These are phyloP conservation scores for Holtermannia corniformis DNA, from an alignment of 768 basidiomycete species.

Conservation along the genomic window DNA sequence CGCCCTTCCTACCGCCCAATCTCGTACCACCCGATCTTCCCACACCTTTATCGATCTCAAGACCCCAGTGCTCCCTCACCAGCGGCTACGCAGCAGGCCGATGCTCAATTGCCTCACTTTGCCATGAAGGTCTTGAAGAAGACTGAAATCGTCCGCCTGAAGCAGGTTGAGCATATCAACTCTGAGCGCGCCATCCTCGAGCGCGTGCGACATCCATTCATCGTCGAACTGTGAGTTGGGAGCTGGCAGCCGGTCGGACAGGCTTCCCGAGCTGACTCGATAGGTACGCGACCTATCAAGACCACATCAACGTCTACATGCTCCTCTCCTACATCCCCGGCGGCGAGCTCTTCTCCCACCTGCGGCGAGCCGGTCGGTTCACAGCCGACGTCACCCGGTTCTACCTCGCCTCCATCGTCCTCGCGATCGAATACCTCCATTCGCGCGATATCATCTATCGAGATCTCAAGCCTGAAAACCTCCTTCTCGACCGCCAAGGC, in stretches of 20 bases:
- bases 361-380: conserved; percentile 87
- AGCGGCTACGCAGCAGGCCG: conserved; percentile 29
- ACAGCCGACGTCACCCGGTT: conserved; percentile 96
- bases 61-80: conserved; percentile 32
- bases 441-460: conserved; percentile 97
- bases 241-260: not conserved
- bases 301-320: conserved; percentile 96
- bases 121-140: conserved; percentile 43
- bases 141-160: conserved; percentile 50
- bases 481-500: conserved; percentile 85
- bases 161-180: conserved; percentile 96
- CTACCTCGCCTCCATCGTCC: conserved; percentile 90
- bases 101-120: conserved; percentile 40
- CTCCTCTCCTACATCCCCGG: conserved; percentile 92
- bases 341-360: conserved; percentile 85
- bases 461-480: conserved; percentile 96
- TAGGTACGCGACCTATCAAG: conserved; percentile 52
- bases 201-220: conserved; percentile 82
- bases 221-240: conserved; percentile 84
- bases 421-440: conserved; percentile 90
- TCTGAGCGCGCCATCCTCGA: conserved; percentile 91
- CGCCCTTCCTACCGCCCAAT: conserved; percentile 8
- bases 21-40: conserved; percentile 36
- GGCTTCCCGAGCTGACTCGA: not conserved
- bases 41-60: conserved; percentile 29